A percentile compares a stretch with the other conserved stretches of the same genome.
These are phyloP conservation scores for Ceratobasidium sp. DNA, from an alignment of 1,284 basidiomycete species.

Conservation along the genomic window DNA sequence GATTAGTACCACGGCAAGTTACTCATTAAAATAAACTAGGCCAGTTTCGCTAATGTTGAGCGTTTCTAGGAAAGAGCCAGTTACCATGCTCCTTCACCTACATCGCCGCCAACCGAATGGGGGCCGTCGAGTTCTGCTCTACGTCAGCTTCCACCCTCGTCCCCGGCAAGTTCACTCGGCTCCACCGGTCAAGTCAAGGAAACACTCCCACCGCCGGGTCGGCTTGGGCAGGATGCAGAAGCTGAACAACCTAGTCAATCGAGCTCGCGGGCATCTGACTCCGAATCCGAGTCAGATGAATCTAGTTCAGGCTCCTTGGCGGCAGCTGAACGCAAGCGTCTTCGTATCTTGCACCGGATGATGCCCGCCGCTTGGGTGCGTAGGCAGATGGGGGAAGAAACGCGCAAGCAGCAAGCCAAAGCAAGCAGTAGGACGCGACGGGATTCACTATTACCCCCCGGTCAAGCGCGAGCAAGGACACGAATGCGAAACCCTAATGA, in stretches of 20 bases:
- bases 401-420: conserved; percentile 14
- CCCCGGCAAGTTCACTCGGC: not conserved
- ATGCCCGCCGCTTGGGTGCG: conserved; percentile 44
- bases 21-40: not conserved
- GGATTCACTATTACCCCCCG: conserved; percentile 9
- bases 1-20: conserved; percentile 7
- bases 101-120: not conserved
- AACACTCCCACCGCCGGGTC: not conserved
- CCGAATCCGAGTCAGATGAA: not conserved
- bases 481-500: not conserved
- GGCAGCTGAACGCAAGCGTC: conserved; percentile 30
- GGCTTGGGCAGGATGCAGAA: not conserved
- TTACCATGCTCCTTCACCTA: not conserved
- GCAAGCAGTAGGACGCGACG: not conserved
- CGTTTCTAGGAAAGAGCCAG: not conserved
- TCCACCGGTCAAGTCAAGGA: not conserved
- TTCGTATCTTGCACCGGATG: conserved; percentile 37
- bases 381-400: conserved; percentile 25
- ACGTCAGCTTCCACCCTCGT: not conserved
- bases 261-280: not conserved
- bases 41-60: not conserved
- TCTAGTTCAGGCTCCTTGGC: conserved; percentile 15
- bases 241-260: not conserved
- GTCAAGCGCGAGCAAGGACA: not conserved
- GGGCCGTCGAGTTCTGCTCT: not conserved